Base-by-base conservation (phyloP, 805 yeast species). In the Yarrowia phangngaensis region DNA sequence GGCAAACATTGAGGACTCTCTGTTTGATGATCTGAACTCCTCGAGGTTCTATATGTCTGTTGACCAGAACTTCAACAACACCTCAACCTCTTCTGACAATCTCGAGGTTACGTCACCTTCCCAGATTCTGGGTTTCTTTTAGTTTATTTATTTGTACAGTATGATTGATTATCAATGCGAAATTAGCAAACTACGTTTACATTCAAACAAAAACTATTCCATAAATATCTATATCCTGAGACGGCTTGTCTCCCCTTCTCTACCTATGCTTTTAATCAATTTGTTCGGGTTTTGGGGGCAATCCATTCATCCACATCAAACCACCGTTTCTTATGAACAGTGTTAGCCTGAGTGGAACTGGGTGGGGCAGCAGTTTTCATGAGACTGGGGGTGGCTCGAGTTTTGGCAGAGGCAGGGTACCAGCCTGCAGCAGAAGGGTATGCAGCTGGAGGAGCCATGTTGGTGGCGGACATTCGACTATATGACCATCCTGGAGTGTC, bases 401-500 rank as follows among this genome's bases (percentile, higher is more conserved):
- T 38, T 24, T 26, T 27, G 23, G 31, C 45, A n/a, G 45, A 38
- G 4, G 62, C 62, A 12, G 53, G 51, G 31, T 59, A 59, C 43
- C 31, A 57, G 15, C 41, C 51, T 11, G 58, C 53, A 8, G 38
- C 50, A 20, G 53, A 29, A 28, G 62, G 62, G 13, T 43, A 28
- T 16, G 61, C 52, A 50, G 33, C 51, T 76, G 82, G 51, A 0
- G 83, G 60, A 0, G 92, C 97, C 56, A 70, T 75, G 65, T 90
- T 90, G 36, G 73, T 67, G 36, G 68, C 70, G 14, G 87, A 79
- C 11, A 76, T 69, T 53, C 78, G 72, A 0, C 84, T 71, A 60
- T 86, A 84, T 8, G 80, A 71, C 88, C 96, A 85, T 31, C 89
- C 88, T 8, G 89, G 88, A 1, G 97, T 90, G 22, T 76, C 56